Percentiles rank a stretch among this genome's conserved stretches.
Evolutionary conservation across 495 filamentous ascomycete genomes (phyloP).

Genomic region (Annulohypoxylon moriforme): DNA sequence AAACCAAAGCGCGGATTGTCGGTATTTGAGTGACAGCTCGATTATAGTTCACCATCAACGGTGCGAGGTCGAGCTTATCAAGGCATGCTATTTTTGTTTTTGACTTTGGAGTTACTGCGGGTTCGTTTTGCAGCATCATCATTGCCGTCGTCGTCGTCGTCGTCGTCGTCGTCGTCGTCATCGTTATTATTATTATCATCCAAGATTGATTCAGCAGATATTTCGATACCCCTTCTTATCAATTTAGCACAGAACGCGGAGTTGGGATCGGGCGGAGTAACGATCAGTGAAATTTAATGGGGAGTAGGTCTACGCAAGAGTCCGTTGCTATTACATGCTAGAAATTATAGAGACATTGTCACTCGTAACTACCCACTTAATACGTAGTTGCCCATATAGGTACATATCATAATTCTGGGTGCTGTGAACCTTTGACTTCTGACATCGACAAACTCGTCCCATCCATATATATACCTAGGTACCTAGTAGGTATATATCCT

Average conservation of each 20-base stretch:
- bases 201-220: slow-evolving; percentile 34
- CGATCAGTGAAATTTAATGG: slow-evolving; percentile 22
- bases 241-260: slow-evolving; percentile 24
- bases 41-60: background rate
- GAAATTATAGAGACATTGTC: slow-evolving; percentile 9
- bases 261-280: slow-evolving; percentile 14
- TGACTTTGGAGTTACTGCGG: slow-evolving; percentile 17
- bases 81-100: slow-evolving; percentile 14
- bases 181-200: background rate
- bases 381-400: background rate
- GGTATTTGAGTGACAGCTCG: background rate
- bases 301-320: slow-evolving; percentile 1
- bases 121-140: background rate
- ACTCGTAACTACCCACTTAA: background rate
- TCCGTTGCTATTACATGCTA: slow-evolving; percentile 10
- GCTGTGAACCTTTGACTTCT: background rate
- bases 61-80: background rate
- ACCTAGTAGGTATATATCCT: background rate
- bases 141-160: background rate
- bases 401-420: background rate
- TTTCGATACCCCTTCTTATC: slow-evolving; percentile 40
- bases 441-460: background rate
- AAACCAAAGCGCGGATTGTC: background rate
- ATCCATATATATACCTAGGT: no score
- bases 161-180: background rate